Percentiles rank a stretch among this genome's conserved stretches.
phyloP scores from a whole-genome alignment of 345 rosid species.

The Cardamine occulta region DNA sequence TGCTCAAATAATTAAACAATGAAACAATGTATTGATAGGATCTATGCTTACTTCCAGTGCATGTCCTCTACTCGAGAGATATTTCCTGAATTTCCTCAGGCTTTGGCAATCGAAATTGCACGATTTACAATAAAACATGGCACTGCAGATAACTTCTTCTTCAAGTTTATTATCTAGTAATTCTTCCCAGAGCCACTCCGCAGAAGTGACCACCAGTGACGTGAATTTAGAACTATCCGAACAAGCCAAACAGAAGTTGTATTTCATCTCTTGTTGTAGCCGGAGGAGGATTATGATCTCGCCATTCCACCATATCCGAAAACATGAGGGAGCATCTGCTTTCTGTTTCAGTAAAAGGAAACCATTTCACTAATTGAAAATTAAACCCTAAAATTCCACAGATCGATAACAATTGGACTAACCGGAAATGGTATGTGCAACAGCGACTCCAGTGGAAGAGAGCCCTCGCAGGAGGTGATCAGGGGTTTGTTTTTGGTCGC shows the following conservation, averaged over 20 bases:
- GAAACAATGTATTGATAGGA: no score
- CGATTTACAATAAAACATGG: not conserved
- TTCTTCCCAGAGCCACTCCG: conserved; percentile 19
- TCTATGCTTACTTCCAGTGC: not conserved
- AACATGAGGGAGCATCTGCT: not conserved
- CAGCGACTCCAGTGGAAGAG: conserved; percentile 22
- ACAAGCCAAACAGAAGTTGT: conserved; percentile 14
- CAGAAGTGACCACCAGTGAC: not conserved
- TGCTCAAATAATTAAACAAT: not conserved
- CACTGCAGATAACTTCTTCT: not conserved
- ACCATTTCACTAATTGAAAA: no score
- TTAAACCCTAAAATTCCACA: no score
- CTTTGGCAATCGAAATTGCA: not conserved
- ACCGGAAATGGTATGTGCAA: conserved; percentile 12
- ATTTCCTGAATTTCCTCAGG: not conserved
- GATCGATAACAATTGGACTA: not conserved
- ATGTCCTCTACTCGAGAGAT: not conserved
- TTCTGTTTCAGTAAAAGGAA: not conserved
- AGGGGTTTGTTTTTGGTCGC: conserved; percentile 22
- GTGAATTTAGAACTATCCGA: fast-evolving
- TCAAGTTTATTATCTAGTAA: conserved; percentile 1
- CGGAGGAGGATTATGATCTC: not conserved
- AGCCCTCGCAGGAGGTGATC: not conserved
- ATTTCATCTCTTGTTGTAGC: not conserved
- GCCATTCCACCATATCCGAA: not conserved